Percentiles rank a stretch among this genome's conserved stretches.
Conservation (phyloP, 2,329 filamentous ascomycete species). For the Fonsecaea erecta region DNA sequence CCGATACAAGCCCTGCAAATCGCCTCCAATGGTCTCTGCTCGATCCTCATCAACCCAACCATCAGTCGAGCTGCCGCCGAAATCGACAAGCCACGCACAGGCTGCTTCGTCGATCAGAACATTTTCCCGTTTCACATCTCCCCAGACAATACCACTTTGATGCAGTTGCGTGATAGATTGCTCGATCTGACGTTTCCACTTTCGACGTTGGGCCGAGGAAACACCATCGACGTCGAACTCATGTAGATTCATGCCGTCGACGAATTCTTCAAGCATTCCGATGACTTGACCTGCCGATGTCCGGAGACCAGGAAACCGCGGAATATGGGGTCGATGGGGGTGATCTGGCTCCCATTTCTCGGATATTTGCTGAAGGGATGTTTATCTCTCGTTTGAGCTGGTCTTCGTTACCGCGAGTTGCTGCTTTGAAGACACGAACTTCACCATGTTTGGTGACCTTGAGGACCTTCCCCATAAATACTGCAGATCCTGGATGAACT, state of each 20-base stretch:
- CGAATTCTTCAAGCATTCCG: not conserved
- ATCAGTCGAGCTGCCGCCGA: constrained; percentile 40
- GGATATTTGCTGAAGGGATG: constrained; percentile 22
- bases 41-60: constrained; percentile 38
- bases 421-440: constrained; percentile 23
- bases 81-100: constrained; percentile 40
- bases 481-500: not conserved
- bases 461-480: not conserved
- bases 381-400: constrained; percentile 27
- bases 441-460: not conserved
- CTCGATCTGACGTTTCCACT: constrained; percentile 22
- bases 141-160: constrained; percentile 37
- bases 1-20: constrained; percentile 35
- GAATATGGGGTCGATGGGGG: constrained; percentile 18
- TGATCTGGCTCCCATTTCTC: constrained; percentile 21
- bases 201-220: not conserved
- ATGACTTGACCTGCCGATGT: not conserved
- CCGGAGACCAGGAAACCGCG: constrained; percentile 17
- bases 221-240: not conserved
- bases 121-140: constrained; percentile 41
- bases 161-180: constrained; percentile 29
- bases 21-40: constrained; percentile 37
- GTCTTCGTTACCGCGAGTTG: constrained; percentile 17
- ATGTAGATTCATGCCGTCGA: not conserved
- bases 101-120: constrained; percentile 38